These are phyloP conservation scores for Geotrichum phurueaensis DNA, from an alignment of 1,139 yeast genomes.

Conservation along the genomic window DNA sequence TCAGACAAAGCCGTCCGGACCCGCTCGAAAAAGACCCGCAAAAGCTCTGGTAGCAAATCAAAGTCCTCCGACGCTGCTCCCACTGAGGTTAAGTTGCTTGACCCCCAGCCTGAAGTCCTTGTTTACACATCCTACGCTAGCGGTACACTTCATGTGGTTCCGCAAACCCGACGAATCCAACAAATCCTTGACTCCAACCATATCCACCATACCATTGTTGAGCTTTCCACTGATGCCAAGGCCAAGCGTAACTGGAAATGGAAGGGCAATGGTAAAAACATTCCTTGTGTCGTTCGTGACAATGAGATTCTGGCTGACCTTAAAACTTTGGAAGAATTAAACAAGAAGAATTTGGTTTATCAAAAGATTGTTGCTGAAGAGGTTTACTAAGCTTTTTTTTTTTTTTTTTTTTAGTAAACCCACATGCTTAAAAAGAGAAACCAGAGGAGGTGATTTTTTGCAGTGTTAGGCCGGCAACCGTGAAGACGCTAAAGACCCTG, in stretches of 20 bases:
- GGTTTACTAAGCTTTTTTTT: not conserved
- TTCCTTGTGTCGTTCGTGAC: conserved; percentile 88
- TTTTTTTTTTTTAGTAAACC: too few relatives aligned
- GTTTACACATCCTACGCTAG: conserved; percentile 86
- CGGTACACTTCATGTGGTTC: conserved; percentile 72
- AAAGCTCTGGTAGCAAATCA: not conserved
- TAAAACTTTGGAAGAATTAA: conserved; percentile 82
- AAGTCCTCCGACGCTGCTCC: not conserved
- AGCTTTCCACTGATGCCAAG: conserved; percentile 80
- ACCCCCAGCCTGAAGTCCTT: conserved; percentile 42
- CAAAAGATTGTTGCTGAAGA: conserved; percentile 34
- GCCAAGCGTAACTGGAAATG: conserved; percentile 86
- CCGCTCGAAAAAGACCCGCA: not conserved
- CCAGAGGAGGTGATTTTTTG: not conserved
- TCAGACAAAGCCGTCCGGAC: not conserved
- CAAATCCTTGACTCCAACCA: conserved; percentile 74
- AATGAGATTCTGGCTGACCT: conserved; percentile 62
- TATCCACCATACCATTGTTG: conserved; percentile 62
- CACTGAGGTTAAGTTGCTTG: not conserved
- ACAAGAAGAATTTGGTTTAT: conserved; percentile 49
- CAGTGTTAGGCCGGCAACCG: too few relatives aligned
- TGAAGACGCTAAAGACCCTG: not conserved
- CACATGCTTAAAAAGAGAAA: not conserved
- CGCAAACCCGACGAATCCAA: conserved; percentile 67
- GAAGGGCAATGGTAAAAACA: conserved; percentile 55